Base-by-base conservation (phyloP, 139 green algal species). In the Bryopsis sp. region DNA sequence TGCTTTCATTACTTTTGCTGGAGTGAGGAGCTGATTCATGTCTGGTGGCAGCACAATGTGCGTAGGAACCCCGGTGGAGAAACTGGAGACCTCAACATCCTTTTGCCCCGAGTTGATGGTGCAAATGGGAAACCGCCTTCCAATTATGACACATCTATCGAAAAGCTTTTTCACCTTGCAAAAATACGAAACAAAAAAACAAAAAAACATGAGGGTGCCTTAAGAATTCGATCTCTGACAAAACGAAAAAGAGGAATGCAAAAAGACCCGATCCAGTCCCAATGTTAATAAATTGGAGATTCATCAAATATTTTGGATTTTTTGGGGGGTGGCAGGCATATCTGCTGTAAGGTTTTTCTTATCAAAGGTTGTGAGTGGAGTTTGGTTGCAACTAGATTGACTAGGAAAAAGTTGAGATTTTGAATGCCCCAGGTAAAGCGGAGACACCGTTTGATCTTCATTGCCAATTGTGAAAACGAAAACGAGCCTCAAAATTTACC, bases 91-190 rank as follows among this genome's bases (percentile, higher is more conserved):
- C 47, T 90, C 82, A 11, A 89, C 37, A 19, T 76, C 47, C 1
- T 64, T 34, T 0, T 39, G 64, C 0, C 48, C 46, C 0, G 67
- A 3, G 0, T 72, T 37, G 29, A 88, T 67, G 5, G 80, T 78
- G 31, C 70, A 79, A 11, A 92, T 80, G 1, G 80, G 80, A 64
- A 88, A 86, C 31, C 75, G 75, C 0, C 43, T 72, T 22, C 86
- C 85, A 15, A 92, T 72, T 0, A 88, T 65, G 28, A 68, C 31
- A 48, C 70, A 68, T 5, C 59, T 65, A 37, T 46, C 22, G 39
- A 83, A 81, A 29, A 88, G 58, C 15, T 46, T 63, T 43, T 72
- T 72, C 5, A 87, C 72, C 74, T 86, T 68, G 57, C 15, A 37
- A 19, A 33, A 35, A 29, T 36, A 36, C 29, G 64, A 33, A 47